Conservation (phyloP, 2,329 filamentous ascomycete genomes). For the Alternaria alternata region DNA sequence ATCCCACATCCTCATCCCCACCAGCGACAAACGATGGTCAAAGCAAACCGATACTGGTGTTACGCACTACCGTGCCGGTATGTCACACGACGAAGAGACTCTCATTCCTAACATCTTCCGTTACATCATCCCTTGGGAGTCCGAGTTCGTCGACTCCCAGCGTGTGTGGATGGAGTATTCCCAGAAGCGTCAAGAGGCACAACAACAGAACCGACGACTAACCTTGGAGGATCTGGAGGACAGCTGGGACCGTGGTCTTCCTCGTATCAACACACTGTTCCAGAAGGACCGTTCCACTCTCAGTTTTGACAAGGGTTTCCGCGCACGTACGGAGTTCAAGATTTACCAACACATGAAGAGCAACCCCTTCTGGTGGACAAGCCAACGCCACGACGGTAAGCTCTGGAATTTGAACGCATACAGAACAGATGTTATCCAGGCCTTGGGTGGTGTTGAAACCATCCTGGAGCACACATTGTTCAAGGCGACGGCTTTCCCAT, state of each 20-base stretch:
- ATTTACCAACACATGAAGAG: slow-evolving; percentile 99
- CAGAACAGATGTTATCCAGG: slow-evolving; percentile 95
- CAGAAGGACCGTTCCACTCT: slow-evolving; percentile 97
- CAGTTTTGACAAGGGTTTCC: slow-evolving; percentile 98
- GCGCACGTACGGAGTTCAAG: slow-evolving; percentile 95
- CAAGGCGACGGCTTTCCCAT: slow-evolving; percentile 95
- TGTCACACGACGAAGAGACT: slow-evolving; percentile 98
- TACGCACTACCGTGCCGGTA: slow-evolving; percentile 95
- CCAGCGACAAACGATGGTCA: slow-evolving; percentile 97
- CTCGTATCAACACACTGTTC: slow-evolving; percentile 98
- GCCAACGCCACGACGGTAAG: slow-evolving; percentile 95
- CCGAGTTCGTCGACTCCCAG: slow-evolving; percentile 98
- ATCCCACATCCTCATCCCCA: slow-evolving; percentile 95
- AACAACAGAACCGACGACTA: slow-evolving; percentile 93
- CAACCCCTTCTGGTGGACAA: slow-evolving; percentile 99
- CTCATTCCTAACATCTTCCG: slow-evolving; percentile 98
- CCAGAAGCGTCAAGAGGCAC: slow-evolving; percentile 95
- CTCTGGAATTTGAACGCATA: slow-evolving; percentile 97
- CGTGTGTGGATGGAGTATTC: slow-evolving; percentile 99
- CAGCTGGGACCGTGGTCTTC: slow-evolving; percentile 96
- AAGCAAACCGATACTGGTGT: slow-evolving; percentile 98
- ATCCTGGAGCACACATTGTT: slow-evolving; percentile 97
- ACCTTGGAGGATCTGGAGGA: slow-evolving; percentile 97
- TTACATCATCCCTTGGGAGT: slow-evolving; percentile 99
- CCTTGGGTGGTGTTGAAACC: slow-evolving; percentile 93